A percentile compares a stretch with the other conserved stretches of the same genome.
Evolutionary conservation across 108 stramenopile genomes (phyloP).

Genomic region (Nitzschia palea): DNA sequence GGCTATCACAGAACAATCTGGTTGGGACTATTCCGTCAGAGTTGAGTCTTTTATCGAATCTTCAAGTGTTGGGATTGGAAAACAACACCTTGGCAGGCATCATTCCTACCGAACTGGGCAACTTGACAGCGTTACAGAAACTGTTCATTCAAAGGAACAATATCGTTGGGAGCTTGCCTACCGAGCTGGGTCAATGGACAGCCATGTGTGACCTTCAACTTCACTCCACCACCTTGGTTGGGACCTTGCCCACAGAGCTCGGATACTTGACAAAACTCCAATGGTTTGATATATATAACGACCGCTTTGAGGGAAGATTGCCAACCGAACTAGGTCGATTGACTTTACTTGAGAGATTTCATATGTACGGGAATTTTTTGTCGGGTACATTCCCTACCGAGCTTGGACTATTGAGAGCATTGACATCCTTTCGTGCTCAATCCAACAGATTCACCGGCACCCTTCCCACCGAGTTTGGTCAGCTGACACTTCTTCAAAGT

Average conservation of each 20-base stretch:
- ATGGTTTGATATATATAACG: slow-evolving; percentile 56
- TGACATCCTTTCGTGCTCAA: slow-evolving; percentile 40
- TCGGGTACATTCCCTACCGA: no score
- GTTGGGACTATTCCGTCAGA: slow-evolving; percentile 34
- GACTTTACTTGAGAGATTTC: no score
- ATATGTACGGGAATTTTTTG: no score
- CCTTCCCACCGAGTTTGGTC: slow-evolving; percentile 60
- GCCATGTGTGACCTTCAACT: slow-evolving; percentile 38
- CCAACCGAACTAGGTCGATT: slow-evolving; percentile 41
- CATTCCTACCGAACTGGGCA: slow-evolving; percentile 31
- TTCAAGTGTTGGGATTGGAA: slow-evolving; percentile 29
- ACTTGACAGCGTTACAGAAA: slow-evolving; percentile 13
- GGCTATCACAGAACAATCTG: slow-evolving; percentile 34
- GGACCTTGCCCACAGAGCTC: slow-evolving; percentile 40
- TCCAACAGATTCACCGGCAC: slow-evolving; percentile 54
- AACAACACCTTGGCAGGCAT: slow-evolving; percentile 27
- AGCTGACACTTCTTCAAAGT: no score
- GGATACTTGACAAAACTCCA: slow-evolving; percentile 24
- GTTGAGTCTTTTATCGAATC: slow-evolving; percentile 21
- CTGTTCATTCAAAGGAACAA: no score
- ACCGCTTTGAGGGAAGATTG: slow-evolving; percentile 52
- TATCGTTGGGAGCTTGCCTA: slow-evolving; percentile 64
- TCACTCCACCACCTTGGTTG: slow-evolving; percentile 38
- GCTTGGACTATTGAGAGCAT: no score
- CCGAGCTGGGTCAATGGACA: slow-evolving; percentile 57